Base-by-base conservation (phyloP, 2,329 filamentous ascomycete genomes). In the Cercospora sp. region DNA sequence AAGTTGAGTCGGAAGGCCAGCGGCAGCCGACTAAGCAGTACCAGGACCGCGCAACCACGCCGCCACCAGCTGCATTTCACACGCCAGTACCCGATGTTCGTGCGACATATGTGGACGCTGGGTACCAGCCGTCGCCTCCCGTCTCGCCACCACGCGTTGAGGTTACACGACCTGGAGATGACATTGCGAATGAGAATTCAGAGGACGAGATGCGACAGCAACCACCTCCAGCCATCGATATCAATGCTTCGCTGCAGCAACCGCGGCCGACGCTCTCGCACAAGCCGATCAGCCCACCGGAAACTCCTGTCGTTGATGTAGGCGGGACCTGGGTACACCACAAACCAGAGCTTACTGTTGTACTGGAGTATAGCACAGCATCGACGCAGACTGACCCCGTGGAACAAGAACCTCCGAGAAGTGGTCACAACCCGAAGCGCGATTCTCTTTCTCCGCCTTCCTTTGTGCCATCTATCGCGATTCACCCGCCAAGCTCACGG, bases 401-500 rank as follows among this genome's bases (percentile, higher is more conserved):
- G 58, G 68, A 68, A 63, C 61, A 67, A 7, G 63, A 71, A 53
- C 65, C 53, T 16, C 76, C 79, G 28, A 79, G 80, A 12, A 72
- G 60, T 57, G 63, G 64, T 51, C 68, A 74, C 55, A 68, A 64
- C 30, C 59, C 65, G 23, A 74, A 75, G 58, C 74, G 74, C 60
- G 72, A 75, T 68, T 77, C 72, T 70, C 72, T 78, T 30, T 74
- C 73, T 53, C 74, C 73, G 40, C 75, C 76, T 26, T 64, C 67
- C 26, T 75, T 75, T 58, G 76, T 78, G 13, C 94, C 94, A 0
- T 91, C 90, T 74, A 99, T 99, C 76, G 91, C 92, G 65, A 92
- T 99, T 62, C 91, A 97, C 73, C 95, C 95, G 33, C 94, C 95
- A 0, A 88, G 86, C 3, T 97, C 93, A 65, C 88, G 91, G 59